A percentile compares a stretch with the other conserved stretches of the same genome.
These are phyloP conservation scores for Lycium barbarum DNA, from an alignment of 257 asterid genomes.

Conservation along the genomic window DNA sequence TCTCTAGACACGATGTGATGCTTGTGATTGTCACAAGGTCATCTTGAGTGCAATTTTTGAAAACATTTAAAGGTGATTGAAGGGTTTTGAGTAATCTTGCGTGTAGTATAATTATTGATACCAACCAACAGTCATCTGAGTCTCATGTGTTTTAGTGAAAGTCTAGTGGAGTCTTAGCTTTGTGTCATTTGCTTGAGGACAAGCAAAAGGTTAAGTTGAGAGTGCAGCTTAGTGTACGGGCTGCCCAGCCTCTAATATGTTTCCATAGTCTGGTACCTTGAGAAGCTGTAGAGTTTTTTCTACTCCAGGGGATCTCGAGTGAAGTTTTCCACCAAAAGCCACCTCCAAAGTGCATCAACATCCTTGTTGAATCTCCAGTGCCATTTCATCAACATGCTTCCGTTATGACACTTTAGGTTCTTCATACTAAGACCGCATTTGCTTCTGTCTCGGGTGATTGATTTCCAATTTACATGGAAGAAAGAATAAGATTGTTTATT, in stretches of 20 bases:
- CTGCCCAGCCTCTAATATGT: not conserved
- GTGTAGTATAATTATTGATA: too few relatives aligned
- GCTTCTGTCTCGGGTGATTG: not conserved
- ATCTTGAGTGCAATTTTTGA: too few relatives aligned
- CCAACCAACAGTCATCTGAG: too few relatives aligned
- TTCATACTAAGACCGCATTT: not conserved
- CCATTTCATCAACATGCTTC: not conserved
- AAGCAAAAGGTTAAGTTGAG: too few relatives aligned
- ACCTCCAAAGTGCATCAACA: not conserved
- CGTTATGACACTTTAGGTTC: not conserved
- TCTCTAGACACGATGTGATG: too few relatives aligned
- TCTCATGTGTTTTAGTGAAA: too few relatives aligned
- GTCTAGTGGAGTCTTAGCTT: too few relatives aligned
- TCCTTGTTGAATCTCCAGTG: not conserved
- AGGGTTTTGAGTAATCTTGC: too few relatives aligned
- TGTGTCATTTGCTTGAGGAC: too few relatives aligned
- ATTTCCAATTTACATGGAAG: not conserved
- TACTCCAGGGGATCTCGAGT: not conserved
- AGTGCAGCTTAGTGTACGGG: too few relatives aligned
- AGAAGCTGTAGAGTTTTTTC: slow-evolving; percentile 11
- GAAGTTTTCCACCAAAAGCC: not conserved
- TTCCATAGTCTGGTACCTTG: not conserved
- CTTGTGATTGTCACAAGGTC: too few relatives aligned
- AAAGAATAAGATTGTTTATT: not conserved
- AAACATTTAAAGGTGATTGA: too few relatives aligned